A percentile compares a stretch with the other conserved stretches of the same genome.
These are phyloP conservation scores for Chamaenerion angustifolium DNA, from an alignment of 345 rosid genomes.

Conservation along the genomic window DNA sequence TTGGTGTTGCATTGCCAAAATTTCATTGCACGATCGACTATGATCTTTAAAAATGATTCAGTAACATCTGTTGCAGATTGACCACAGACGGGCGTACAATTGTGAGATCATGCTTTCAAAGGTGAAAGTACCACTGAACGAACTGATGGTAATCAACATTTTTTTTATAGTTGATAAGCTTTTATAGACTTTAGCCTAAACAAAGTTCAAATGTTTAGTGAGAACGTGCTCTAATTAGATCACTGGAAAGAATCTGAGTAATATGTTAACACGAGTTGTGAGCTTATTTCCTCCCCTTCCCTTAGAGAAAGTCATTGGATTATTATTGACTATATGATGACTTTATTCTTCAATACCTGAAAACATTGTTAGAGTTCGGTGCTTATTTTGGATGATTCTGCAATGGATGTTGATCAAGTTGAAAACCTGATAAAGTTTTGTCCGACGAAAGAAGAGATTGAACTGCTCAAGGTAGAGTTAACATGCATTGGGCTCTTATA, in stretches of 20 bases:
- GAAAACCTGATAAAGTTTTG: constrained; percentile 82
- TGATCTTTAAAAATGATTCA: no score
- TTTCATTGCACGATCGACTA: constrained; percentile 1
- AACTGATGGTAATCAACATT: constrained; percentile 53
- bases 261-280: no score
- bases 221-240: no score
- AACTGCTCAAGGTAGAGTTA: constrained; percentile 51
- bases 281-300: no score
- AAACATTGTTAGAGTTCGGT: constrained; percentile 43
- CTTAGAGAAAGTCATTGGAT: no score
- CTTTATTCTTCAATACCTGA: neutral
- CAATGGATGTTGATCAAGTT: constrained; percentile 74
- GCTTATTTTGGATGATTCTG: constrained; percentile 69
- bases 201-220: no score
- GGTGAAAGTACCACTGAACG: constrained; percentile 79
- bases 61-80: constrained; percentile 38
- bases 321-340: no score
- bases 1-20: no score
- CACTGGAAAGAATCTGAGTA: no score
- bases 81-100: constrained; percentile 88
- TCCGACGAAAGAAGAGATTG: constrained; percentile 94
- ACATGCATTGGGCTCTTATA: no score
- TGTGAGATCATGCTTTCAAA: constrained; percentile 98
- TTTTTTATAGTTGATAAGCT: no score
- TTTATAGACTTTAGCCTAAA: no score